Conservation (phyloP, 352 stramenopile species). For the Pilasporangium apinafurcum region DNA sequence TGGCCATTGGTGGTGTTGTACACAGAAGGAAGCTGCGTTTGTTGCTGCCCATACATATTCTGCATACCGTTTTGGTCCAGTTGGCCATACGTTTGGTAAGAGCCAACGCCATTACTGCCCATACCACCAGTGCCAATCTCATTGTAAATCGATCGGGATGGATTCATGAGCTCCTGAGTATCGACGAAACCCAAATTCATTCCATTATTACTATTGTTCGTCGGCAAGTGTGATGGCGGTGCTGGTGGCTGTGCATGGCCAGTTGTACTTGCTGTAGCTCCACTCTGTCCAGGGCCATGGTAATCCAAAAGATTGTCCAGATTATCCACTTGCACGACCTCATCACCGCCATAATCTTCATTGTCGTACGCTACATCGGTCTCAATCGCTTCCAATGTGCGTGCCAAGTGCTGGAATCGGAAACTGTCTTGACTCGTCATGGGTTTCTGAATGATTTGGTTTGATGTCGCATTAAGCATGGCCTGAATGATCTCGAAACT, state of each 20-base stretch:
- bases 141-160: conserved; percentile 40
- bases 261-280: neutral
- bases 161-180: conserved; percentile 61
- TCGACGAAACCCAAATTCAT: conserved; percentile 47
- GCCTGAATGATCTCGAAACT: conserved; percentile 87
- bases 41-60: conserved; percentile 17
- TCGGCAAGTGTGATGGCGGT: neutral
- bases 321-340: conserved; percentile 82
- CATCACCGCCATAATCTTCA: conserved; percentile 74
- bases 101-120: conserved; percentile 1
- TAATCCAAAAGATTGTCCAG: conserved; percentile 83
- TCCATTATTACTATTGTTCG: too few species aligned
- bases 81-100: conserved; percentile 29
- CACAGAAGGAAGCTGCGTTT: too few species aligned
- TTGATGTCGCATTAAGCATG: conserved; percentile 82
- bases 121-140: conserved; percentile 21
- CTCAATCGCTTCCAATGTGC: conserved; percentile 76
- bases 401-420: conserved; percentile 76
- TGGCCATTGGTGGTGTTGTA: too few species aligned
- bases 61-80: conserved; percentile 16
- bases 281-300: conserved; percentile 31
- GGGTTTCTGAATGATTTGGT: conserved; percentile 79
- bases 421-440: conserved; percentile 87
- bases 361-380: conserved; percentile 79
- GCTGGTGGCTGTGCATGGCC: neutral